Conservation (phyloP, 352 stramenopile genomes). For the Salisapilia sapeloensis region DNA sequence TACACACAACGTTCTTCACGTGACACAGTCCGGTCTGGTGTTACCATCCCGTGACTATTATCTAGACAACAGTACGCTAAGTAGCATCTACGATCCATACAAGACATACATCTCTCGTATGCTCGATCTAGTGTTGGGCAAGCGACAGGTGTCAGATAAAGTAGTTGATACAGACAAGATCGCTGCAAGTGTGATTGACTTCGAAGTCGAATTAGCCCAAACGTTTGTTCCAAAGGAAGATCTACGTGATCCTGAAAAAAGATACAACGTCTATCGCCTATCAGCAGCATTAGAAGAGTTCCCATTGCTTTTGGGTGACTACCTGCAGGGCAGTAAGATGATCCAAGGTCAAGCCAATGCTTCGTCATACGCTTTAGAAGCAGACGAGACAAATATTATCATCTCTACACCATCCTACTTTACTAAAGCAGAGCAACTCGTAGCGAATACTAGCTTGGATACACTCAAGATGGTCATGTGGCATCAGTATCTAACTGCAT, state of each 20-base stretch:
- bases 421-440: constrained; percentile 20
- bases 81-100: too few species aligned
- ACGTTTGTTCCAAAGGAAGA: constrained; percentile 81
- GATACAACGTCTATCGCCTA: constrained; percentile 84
- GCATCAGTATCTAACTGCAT: constrained; percentile 34
- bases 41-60: constrained; percentile 88
- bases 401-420: constrained; percentile 48
- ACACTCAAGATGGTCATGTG: constrained; percentile 26
- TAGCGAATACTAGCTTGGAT: constrained; percentile 17
- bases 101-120: too few species aligned
- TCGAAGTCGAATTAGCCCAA: constrained; percentile 72
- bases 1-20: constrained; percentile 64
- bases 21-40: constrained; percentile 70
- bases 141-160: too few species aligned
- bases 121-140: too few species aligned
- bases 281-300: constrained; percentile 19
- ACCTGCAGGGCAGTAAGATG: constrained; percentile 29
- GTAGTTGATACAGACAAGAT: too few species aligned
- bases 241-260: constrained; percentile 70
- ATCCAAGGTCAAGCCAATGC: constrained; percentile 10
- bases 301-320: constrained; percentile 32
- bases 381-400: constrained; percentile 22
- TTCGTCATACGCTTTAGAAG: constrained; percentile 8
- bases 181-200: constrained; percentile 70
- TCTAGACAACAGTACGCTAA: too few species aligned